Percentiles rank a stretch among this genome's conserved stretches.
Evolutionary conservation across 2,329 filamentous ascomycete genomes (phyloP).

Genomic region (Nothopassalora personata): DNA sequence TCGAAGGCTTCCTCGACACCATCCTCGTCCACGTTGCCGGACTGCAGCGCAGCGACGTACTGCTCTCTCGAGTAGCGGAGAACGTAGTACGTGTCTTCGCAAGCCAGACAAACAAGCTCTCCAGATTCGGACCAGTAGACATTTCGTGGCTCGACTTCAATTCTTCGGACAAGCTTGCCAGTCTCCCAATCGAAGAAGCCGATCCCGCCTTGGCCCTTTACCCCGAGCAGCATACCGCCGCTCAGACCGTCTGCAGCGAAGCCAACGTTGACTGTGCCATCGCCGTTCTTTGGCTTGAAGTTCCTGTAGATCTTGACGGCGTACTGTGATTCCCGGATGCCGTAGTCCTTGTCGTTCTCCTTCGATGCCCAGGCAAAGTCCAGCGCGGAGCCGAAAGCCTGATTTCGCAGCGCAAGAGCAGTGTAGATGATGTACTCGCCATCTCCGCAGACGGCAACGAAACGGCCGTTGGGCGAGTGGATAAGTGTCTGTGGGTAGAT

Average conservation of each 20-base stretch:
- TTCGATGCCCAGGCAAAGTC: constrained; percentile 98
- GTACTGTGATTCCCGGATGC: constrained; percentile 88
- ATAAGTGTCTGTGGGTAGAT: constrained; percentile 91
- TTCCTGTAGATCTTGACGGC: constrained; percentile 98
- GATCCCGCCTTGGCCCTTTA: constrained; percentile 89
- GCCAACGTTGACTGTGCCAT: constrained; percentile 70
- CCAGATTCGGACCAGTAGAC: constrained; percentile 98
- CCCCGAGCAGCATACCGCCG: constrained; percentile 84
- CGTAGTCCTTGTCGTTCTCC: constrained; percentile 97
- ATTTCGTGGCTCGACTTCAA: constrained; percentile 68
- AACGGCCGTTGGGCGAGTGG: constrained; percentile 92
- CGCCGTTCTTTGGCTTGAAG: constrained; percentile 84
- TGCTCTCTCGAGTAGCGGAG: constrained; percentile 85
- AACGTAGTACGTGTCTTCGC: constrained; percentile 93
- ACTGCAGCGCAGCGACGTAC: constrained; percentile 76
- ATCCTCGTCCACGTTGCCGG: constrained; percentile 77
- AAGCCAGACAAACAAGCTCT: constrained; percentile 86
- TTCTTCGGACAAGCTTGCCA: constrained; percentile 81
- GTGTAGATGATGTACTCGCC: constrained; percentile 99
- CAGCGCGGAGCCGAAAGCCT: constrained; percentile 89
- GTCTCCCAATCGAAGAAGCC: constrained; percentile 96
- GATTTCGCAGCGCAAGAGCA: constrained; percentile 91
- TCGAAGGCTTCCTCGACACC: constrained; percentile 95
- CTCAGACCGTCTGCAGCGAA: constrained; percentile 91
- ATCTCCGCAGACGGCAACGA: constrained; percentile 86